These are phyloP conservation scores for Taxillus chinensis DNA, from an alignment of 164 flowering plant species.

Conservation along the genomic window DNA sequence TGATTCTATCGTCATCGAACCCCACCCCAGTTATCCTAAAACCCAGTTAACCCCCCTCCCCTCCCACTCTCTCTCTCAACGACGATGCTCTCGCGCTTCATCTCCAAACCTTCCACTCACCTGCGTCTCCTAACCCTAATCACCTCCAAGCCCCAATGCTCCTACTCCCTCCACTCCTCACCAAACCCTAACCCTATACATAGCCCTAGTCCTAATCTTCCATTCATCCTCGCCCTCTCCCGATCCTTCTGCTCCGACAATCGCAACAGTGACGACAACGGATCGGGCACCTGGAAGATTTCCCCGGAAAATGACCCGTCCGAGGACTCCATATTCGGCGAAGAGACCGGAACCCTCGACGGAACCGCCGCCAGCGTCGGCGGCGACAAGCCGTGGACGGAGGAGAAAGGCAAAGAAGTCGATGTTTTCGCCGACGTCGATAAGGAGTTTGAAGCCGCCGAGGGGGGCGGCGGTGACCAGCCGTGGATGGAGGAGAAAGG, in stretches of 20 bases:
- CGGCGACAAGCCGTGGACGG: conserved; percentile 12
- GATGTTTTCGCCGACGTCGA: conserved; percentile 10
- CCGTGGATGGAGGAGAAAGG: conserved; percentile 17
- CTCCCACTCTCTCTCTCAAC: background rate
- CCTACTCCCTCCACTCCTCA: background rate
- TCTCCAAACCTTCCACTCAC: conserved; percentile 20
- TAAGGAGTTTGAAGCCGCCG: background rate
- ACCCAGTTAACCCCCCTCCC: background rate
- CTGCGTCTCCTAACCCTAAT: conserved; percentile 20
- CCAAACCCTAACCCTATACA: background rate
- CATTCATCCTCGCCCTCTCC: conserved; percentile 4
- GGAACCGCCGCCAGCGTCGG: conserved; percentile 1
- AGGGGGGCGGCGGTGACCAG: conserved; percentile 4
- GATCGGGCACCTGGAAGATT: conserved; percentile 25
- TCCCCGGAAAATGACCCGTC: conserved; percentile 21
- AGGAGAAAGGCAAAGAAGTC: conserved; percentile 2
- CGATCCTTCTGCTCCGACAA: conserved; percentile 23
- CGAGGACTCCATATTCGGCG: conserved; percentile 17
- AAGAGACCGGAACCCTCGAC: conserved; percentile 12
- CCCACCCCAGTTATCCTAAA: too few species aligned
- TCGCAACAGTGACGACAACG: conserved; percentile 7
- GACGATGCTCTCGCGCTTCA: background rate
- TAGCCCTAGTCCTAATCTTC: conserved; percentile 11
- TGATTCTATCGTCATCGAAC: too few species aligned
- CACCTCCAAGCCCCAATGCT: conserved; percentile 13